Conservation (phyloP, 345 rosid species). For the Eucalyptus cloeziana region DNA sequence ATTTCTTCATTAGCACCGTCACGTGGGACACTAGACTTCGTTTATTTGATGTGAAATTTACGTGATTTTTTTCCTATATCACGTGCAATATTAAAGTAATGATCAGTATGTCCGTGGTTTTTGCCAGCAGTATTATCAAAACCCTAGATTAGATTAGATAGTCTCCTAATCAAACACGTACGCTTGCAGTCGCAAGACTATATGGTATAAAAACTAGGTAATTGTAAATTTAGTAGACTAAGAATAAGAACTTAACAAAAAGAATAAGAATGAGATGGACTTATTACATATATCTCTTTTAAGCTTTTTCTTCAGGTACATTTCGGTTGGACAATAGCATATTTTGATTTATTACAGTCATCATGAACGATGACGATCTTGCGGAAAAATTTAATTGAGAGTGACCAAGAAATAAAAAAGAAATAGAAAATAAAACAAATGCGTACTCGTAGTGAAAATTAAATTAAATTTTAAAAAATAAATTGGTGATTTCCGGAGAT, state of each 20-base stretch:
- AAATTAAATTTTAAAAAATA: background rate
- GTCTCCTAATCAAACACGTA: background rate
- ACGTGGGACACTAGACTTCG: background rate
- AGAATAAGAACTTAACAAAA: background rate
- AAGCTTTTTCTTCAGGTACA: background rate
- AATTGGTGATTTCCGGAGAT: background rate
- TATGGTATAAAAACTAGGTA: background rate
- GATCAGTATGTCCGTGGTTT: background rate
- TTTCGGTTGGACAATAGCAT: background rate
- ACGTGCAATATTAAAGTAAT: background rate
- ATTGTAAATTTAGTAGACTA: background rate
- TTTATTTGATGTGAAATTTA: background rate
- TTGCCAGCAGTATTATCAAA: background rate
- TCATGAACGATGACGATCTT: background rate
- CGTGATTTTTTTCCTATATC: background rate
- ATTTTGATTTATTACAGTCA: background rate
- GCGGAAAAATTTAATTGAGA: background rate
- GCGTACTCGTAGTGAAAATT: background rate
- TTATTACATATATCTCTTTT: background rate
- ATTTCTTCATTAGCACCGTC: background rate
- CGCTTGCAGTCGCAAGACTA: background rate
- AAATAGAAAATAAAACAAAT: background rate
- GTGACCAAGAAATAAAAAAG: background rate
- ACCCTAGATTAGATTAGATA: background rate
- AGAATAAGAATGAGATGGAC: background rate